Percentiles rank a stretch among this genome's conserved stretches.
phyloP scores from a whole-genome alignment of 176 grass and related monocot species.

The Alloteropsis semialata region DNA sequence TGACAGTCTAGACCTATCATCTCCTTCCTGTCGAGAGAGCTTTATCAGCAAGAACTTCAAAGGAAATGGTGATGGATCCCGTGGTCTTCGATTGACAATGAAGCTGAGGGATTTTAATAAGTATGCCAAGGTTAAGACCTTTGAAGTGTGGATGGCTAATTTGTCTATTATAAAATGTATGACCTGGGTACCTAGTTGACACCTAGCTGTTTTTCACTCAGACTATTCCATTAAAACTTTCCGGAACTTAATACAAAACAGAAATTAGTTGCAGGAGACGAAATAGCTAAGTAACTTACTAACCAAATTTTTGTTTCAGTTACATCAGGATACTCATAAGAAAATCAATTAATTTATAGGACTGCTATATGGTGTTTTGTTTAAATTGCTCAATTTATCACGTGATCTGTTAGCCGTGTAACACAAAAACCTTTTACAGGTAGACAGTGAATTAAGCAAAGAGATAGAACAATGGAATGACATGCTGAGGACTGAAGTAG shows the following conservation, averaged over 20 bases:
- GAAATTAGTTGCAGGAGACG: constrained; percentile 7
- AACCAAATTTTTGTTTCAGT: constrained; percentile 15
- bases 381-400: not conserved
- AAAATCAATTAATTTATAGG: not conserved
- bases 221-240: not conserved
- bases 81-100: constrained; percentile 75
- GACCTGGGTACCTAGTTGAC: not conserved
- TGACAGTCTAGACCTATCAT: constrained; percentile 58
- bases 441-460: constrained; percentile 83
- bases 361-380: constrained; percentile 3
- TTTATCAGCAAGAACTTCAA: constrained; percentile 52
- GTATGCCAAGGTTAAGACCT: constrained; percentile 73
- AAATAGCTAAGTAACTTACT: constrained; percentile 4
- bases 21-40: constrained; percentile 66
- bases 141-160: constrained; percentile 6
- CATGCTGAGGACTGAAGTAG: constrained; percentile 74
- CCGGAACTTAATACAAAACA: not conserved
- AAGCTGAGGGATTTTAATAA: constrained; percentile 93
- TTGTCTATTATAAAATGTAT: not conserved
- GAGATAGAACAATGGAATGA: constrained; percentile 97
- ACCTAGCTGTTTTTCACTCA: constrained; percentile 3
- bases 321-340: not conserved
- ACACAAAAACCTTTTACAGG: constrained; percentile 35
- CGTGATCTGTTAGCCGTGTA: not conserved
- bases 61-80: constrained; percentile 57